Percentiles rank a stretch among this genome's conserved stretches.
Evolutionary conservation across 148 eudicot genomes (phyloP).

Genomic region (Selenicereus undatus): DNA sequence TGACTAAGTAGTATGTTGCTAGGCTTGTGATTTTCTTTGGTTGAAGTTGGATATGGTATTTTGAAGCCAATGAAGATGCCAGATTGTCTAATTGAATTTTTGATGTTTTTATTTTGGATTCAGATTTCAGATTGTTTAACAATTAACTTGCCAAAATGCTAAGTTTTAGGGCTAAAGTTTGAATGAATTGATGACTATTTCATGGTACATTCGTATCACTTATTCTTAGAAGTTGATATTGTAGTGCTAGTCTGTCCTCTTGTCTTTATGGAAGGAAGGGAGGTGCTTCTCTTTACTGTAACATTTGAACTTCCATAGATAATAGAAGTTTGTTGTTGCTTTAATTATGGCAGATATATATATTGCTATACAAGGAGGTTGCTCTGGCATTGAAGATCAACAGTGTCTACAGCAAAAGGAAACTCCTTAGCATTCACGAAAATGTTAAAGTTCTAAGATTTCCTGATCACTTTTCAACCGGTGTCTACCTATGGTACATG

Average conservation of each 20-base stretch:
- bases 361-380: constrained; percentile 89
- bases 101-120: background rate
- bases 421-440: constrained; percentile 85
- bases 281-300: background rate
- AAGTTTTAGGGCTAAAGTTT: background rate
- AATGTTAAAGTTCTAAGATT: constrained; percentile 89
- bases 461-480: constrained; percentile 94
- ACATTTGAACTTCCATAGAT: background rate
- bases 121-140: background rate
- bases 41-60: background rate
- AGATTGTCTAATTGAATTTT: background rate
- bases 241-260: background rate
- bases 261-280: background rate
- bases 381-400: constrained; percentile 90
- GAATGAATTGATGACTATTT: background rate
- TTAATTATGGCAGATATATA: constrained; percentile 75
- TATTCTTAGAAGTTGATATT: background rate
- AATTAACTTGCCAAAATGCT: background rate
- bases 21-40: background rate
- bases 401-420: constrained; percentile 90
- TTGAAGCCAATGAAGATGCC: background rate
- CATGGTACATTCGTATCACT: background rate
- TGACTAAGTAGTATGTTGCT: background rate
- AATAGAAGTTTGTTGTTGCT: constrained; percentile 7
- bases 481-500: constrained; percentile 85